Base-by-base conservation (phyloP, 345 rosid genomes). In the Populus euphratica region DNA sequence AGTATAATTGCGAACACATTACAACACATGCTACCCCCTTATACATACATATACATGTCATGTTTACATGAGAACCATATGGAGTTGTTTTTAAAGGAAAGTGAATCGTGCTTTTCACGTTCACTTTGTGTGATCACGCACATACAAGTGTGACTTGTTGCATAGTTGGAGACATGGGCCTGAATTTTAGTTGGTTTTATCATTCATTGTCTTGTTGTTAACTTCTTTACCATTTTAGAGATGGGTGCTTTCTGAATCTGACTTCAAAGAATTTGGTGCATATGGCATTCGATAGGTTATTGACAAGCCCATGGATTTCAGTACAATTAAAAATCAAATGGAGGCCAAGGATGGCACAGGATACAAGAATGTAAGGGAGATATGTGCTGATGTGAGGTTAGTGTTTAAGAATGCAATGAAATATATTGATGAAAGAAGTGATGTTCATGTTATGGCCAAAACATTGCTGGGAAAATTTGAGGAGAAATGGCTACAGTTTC, bases 251-350 rank as follows among this genome's bases (percentile, higher is more conserved):
- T 67, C 50, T 4, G 61, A 41, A 72, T 70, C 18, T 72, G 62
- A 39, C 63, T 35, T 75, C 54, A 38, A 68, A 38, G 20, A 54
- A n/a, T 47, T 44, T 61, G 21, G 18, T 0, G 25, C 74, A 6
- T 16, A n/a, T 69, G 64, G 33, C 70, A 21, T 27, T 38, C 38
- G n/a, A 73, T 47, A 92, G 97, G 85, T 96, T 78, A 91, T 93
- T 79, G 98, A 96, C 78, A 92, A 91, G 86, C 99, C 99, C 43
- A 96, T 96, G 97, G 99, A 96, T 84, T 89, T 96, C 81, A 85
- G 89, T 79, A 96, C 98, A 0, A 92, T 96, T 81, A 93, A 91
- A 86, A 92, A 90, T 81, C 91, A 92, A 82, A 91, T 92, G 94
- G 99, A 96, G 89, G 93, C 94, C 54, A 93, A 91, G 83, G 96